Evolutionary conservation across 352 stramenopile genomes (phyloP).

Genomic region (Globisporangium polare): DNA sequence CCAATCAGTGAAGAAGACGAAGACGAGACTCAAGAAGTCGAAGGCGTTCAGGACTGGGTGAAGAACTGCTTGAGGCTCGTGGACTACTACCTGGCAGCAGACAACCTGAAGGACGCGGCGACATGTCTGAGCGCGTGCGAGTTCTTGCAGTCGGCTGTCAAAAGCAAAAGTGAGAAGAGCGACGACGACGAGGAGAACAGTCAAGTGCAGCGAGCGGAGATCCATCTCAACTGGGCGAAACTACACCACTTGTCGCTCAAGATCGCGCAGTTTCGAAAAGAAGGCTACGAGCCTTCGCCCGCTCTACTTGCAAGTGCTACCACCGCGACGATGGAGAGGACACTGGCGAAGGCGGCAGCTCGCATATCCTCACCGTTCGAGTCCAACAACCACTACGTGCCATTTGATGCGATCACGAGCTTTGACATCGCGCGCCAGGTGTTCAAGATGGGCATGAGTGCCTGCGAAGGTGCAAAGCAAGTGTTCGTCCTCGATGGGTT

Average conservation of each 20-base stretch:
- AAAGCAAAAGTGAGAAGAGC: not conserved
- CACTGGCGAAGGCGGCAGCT: conserved; percentile 6
- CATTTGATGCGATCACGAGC: conserved; percentile 20
- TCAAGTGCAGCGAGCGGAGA: conserved; percentile 28
- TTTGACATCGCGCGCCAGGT: conserved; percentile 54
- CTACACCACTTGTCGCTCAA: conserved; percentile 49
- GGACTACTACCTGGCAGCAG: conserved; percentile 53
- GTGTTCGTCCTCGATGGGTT: conserved; percentile 63
- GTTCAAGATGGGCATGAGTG: conserved; percentile 58
- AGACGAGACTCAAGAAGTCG: conserved; percentile 10
- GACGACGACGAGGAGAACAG: conserved; percentile 23
- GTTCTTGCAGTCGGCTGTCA: conserved; percentile 25
- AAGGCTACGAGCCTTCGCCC: conserved; percentile 15
- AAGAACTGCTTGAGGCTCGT: conserved; percentile 52
- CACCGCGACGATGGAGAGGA: conserved; percentile 23
- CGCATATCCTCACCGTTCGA: not conserved
- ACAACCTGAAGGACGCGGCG: conserved; percentile 39
- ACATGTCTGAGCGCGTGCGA: conserved; percentile 46
- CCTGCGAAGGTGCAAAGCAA: conserved; percentile 34
- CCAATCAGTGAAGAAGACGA: conserved; percentile 1
- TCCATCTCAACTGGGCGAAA: conserved; percentile 44
- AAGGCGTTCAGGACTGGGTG: conserved; percentile 45
- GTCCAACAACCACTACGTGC: conserved; percentile 27
- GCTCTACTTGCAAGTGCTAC: not conserved
- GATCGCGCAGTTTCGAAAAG: conserved; percentile 26